A percentile compares a stretch with the other conserved stretches of the same genome.
phyloP scores from a whole-genome alignment of 2,329 filamentous ascomycete species.

The Nothopassalora personata region DNA sequence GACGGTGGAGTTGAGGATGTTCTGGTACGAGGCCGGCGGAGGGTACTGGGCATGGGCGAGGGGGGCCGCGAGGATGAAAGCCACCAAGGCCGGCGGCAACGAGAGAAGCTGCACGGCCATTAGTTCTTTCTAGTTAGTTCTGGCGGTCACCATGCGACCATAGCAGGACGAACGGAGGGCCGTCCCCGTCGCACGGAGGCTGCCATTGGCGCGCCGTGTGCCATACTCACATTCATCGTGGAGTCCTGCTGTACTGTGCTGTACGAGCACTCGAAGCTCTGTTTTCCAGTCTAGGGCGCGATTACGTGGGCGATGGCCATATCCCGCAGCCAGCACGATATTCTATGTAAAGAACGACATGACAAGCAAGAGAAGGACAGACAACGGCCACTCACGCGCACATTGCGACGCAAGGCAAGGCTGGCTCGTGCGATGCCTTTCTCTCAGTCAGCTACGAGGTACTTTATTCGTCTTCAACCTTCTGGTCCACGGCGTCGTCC shows the following conservation, averaged over 20 bases:
- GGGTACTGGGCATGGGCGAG: slow-evolving; percentile 35
- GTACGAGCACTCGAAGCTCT: background rate
- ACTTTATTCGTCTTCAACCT: too few species aligned
- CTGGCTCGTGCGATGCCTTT: too few species aligned
- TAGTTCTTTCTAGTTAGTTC: background rate
- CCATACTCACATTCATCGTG: background rate
- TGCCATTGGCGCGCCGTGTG: background rate
- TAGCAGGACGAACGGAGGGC: background rate
- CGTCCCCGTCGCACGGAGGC: background rate
- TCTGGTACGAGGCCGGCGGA: slow-evolving; percentile 39
- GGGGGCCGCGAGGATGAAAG: slow-evolving; percentile 19
- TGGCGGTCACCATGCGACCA: background rate
- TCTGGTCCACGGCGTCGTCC: background rate
- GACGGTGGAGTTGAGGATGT: slow-evolving; percentile 57
- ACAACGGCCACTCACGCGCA: background rate
- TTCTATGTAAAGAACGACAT: background rate
- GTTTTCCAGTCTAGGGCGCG: background rate
- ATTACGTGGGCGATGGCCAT: background rate
- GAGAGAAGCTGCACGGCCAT: slow-evolving; percentile 13
- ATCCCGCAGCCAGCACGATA: background rate
- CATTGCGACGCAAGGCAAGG: background rate
- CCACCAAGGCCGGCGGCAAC: slow-evolving; percentile 26
- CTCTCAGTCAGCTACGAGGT: too few species aligned
- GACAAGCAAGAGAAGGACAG: background rate
- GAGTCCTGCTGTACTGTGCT: background rate